These are phyloP conservation scores for Isatis tinctoria DNA, from an alignment of 345 rosid species.

Conservation along the genomic window DNA sequence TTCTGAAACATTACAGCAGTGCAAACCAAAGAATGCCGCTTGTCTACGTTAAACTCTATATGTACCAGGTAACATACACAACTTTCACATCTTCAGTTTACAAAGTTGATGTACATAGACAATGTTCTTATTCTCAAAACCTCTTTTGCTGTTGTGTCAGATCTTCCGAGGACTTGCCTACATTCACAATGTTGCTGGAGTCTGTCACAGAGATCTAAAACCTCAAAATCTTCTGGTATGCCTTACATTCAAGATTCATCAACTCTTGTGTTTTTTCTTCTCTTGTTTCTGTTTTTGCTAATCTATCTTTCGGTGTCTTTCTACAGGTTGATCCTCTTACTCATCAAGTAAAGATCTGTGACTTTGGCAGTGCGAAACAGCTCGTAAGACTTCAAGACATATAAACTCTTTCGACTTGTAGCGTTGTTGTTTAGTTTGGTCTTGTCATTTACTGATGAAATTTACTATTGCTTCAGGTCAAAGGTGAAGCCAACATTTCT, in stretches of 20 bases:
- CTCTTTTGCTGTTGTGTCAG: conserved; percentile 35
- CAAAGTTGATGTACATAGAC: background rate
- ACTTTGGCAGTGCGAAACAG: conserved; percentile 94
- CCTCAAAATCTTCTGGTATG: conserved; percentile 91
- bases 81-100: background rate
- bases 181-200: conserved; percentile 73
- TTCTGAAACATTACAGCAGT: conserved; percentile 75
- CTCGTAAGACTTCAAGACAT: conserved; percentile 41
- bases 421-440: background rate
- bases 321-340: conserved; percentile 90
- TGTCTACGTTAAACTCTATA: conserved; percentile 76
- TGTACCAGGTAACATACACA: conserved; percentile 56
- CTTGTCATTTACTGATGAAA: background rate
- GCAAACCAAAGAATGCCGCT: conserved; percentile 85
- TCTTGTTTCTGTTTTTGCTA: conserved; percentile 11
- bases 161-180: conserved; percentile 84
- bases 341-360: conserved; percentile 68
- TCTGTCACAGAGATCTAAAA: conserved; percentile 87
- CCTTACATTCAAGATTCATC: background rate
- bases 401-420: background rate
- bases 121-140: background rate
- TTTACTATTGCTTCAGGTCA: conserved; percentile 47
- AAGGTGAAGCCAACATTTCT: conserved; percentile 60
- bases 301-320: conserved; percentile 1
- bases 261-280: background rate